phyloP scores from a whole-genome alignment of 2,329 filamentous ascomycete species.

The Fusarium papillatum region DNA sequence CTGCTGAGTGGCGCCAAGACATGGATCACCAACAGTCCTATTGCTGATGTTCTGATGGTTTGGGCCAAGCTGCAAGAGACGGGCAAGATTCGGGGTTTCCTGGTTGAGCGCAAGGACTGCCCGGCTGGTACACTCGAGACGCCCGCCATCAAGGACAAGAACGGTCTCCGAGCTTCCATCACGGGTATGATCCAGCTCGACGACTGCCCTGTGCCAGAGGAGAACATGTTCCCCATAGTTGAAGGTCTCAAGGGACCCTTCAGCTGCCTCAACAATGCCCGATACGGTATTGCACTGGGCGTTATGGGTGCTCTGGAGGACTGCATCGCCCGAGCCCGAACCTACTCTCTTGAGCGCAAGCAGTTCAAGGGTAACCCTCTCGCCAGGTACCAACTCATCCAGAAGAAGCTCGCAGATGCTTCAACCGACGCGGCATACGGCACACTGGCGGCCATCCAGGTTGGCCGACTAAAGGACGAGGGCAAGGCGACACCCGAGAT shows the following conservation, averaged over 20 bases:
- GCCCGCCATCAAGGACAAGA: constrained; percentile 95
- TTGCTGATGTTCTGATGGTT: constrained; percentile 85
- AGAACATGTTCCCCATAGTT: constrained; percentile 94
- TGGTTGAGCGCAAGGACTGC: constrained; percentile 88
- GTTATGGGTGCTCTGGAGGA: constrained; percentile 96
- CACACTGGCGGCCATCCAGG: constrained; percentile 90
- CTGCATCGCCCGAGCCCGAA: constrained; percentile 83
- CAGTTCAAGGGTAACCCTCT: constrained; percentile 98
- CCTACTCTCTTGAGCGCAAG: constrained; percentile 91
- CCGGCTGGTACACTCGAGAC: constrained; percentile 92
- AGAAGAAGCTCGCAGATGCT: constrained; percentile 98
- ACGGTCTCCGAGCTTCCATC: constrained; percentile 90
- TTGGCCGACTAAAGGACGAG: constrained; percentile 92
- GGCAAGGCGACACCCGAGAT: constrained; percentile 93
- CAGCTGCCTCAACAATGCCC: constrained; percentile 92
- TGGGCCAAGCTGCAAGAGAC: constrained; percentile 96
- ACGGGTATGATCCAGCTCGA: constrained; percentile 99
- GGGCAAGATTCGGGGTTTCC: constrained; percentile 94
- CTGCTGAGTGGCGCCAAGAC: constrained; percentile 88
- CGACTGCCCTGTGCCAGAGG: constrained; percentile 86
- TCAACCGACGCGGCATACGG: constrained; percentile 92
- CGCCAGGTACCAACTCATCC: constrained; percentile 95
- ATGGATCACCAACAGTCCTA: constrained; percentile 96
- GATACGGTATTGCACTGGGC: constrained; percentile 94
- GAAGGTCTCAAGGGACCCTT: constrained; percentile 93